Evolutionary conservation across 768 basidiomycete genomes (phyloP).

Genomic region (Phallus indusiatus): DNA sequence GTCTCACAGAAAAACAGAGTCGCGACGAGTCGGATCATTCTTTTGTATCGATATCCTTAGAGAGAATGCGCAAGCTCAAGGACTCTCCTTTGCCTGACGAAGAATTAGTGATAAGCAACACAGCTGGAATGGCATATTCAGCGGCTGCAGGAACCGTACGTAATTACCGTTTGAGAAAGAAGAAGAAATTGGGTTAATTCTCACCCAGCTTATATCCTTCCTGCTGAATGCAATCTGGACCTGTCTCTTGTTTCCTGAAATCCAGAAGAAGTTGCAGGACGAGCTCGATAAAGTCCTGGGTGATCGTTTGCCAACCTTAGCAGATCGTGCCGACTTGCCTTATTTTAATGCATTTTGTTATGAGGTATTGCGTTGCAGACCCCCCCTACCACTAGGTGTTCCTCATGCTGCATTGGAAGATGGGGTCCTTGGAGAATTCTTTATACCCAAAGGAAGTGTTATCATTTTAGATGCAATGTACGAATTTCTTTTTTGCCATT

Average conservation of each 20-base stretch:
- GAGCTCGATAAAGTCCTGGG: conserved; percentile 44
- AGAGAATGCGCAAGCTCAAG: background rate
- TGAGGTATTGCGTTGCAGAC: conserved; percentile 33
- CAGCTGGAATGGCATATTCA: conserved; percentile 42
- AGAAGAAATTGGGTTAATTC: background rate
- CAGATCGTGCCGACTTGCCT: conserved; percentile 33
- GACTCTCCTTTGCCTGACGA: background rate
- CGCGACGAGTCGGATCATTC: background rate
- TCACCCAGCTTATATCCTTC: conserved; percentile 37
- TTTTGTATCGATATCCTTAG: background rate
- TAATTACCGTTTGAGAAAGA: background rate
- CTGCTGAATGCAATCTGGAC: conserved; percentile 43
- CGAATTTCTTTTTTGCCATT: background rate
- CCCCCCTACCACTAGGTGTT: conserved; percentile 26
- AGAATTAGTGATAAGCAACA: conserved; percentile 40
- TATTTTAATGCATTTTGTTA: conserved; percentile 26
- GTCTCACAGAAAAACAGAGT: background rate
- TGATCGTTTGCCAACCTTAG: conserved; percentile 36
- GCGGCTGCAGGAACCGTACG: conserved; percentile 25
- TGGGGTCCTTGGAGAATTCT: conserved; percentile 14
- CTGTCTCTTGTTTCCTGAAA: conserved; percentile 44
- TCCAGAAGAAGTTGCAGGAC: conserved; percentile 37
- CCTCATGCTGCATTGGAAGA: background rate
- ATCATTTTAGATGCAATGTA: conserved; percentile 18
- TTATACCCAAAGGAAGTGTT: conserved; percentile 18